Conservation (phyloP, 192 early-diverging fungal genomes). For the Coemansia sp. region DNA sequence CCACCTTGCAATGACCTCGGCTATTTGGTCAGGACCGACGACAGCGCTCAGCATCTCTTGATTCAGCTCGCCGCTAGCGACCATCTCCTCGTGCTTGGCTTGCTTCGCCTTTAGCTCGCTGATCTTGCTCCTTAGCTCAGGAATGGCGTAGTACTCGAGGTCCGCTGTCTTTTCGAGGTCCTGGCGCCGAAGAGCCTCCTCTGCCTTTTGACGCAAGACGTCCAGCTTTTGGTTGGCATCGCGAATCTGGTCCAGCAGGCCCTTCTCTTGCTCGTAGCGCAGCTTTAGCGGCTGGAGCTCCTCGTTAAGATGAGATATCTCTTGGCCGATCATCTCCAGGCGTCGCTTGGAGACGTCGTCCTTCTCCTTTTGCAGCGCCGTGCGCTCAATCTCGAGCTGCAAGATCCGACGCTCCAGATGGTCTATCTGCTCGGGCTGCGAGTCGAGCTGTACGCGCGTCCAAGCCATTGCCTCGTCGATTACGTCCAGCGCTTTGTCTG, state of each 20-base stretch:
- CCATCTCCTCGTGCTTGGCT: conserved; percentile 64
- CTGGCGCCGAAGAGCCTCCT: conserved; percentile 80
- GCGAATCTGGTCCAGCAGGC: conserved; percentile 87
- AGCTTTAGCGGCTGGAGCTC: conserved; percentile 88
- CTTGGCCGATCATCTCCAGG: conserved; percentile 75
- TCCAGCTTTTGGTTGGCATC: conserved; percentile 87
- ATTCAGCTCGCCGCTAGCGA: conserved; percentile 53
- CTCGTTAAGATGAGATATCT: conserved; percentile 82
- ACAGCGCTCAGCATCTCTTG: conserved; percentile 78
- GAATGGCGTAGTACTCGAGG: conserved; percentile 91
- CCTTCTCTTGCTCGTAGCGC: conserved; percentile 83
- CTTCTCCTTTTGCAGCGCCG: conserved; percentile 92
- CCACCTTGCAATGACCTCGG: conserved; percentile 93
- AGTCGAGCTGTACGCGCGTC: conserved; percentile 94
- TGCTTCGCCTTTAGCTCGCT: conserved; percentile 69
- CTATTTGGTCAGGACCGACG: conserved; percentile 90
- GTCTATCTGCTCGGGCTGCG: conserved; percentile 96
- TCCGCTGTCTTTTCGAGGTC: conserved; percentile 91
- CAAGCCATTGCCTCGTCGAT: conserved; percentile 98
- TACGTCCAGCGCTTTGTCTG: conserved; percentile 82
- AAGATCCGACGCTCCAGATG: conserved; percentile 88
- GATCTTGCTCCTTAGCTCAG: conserved; percentile 82
- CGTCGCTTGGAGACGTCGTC: conserved; percentile 79
- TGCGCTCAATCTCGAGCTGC: conserved; percentile 95
- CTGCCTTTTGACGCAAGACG: conserved; percentile 80